These are phyloP conservation scores for Penicillium verrucosum DNA, from an alignment of 2,329 filamentous ascomycete species.

Conservation along the genomic window DNA sequence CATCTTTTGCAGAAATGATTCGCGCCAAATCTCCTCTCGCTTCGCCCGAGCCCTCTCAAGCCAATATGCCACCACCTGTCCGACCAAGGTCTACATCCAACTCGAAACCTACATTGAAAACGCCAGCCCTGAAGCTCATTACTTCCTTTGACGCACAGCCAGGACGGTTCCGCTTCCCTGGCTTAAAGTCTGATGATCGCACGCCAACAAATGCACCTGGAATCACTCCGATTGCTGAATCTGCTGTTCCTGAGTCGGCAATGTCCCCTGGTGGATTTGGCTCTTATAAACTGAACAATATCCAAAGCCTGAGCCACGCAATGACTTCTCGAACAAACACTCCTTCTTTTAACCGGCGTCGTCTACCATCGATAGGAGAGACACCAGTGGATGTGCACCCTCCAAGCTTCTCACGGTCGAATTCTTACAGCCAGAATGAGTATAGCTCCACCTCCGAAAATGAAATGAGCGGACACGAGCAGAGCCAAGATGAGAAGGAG, in stretches of 20 bases:
- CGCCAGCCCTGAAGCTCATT: conserved; percentile 82
- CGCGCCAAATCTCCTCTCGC: conserved; percentile 39
- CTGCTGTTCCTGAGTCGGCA: conserved; percentile 59
- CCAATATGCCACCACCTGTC: conserved; percentile 22
- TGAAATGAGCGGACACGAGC: conserved; percentile 25
- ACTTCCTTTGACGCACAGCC: conserved; percentile 68
- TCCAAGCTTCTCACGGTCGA: conserved; percentile 40
- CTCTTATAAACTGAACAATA: conserved; percentile 54
- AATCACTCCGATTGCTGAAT: conserved; percentile 84
- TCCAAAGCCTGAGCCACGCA: conserved; percentile 67
- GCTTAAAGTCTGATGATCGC: conserved; percentile 51
- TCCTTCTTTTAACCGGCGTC: conserved; percentile 59
- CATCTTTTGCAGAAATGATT: conserved; percentile 39
- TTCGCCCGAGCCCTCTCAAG: conserved; percentile 58
- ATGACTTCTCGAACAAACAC: conserved; percentile 63
- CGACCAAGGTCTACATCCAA: conserved; percentile 50
- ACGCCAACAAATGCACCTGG: conserved; percentile 75
- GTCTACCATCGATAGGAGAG: conserved; percentile 77
- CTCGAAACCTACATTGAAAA: conserved; percentile 64
- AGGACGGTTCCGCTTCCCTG: conserved; percentile 62
- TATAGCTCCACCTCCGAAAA: conserved; percentile 50
- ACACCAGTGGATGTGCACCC: conserved; percentile 54
- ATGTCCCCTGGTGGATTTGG: conserved; percentile 66
- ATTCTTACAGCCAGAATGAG: conserved; percentile 43
- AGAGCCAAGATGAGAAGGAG: conserved; percentile 30